phyloP scores from a whole-genome alignment of 192 early-diverging fungal genomes.

The Umbelopsis isabellina region DNA sequence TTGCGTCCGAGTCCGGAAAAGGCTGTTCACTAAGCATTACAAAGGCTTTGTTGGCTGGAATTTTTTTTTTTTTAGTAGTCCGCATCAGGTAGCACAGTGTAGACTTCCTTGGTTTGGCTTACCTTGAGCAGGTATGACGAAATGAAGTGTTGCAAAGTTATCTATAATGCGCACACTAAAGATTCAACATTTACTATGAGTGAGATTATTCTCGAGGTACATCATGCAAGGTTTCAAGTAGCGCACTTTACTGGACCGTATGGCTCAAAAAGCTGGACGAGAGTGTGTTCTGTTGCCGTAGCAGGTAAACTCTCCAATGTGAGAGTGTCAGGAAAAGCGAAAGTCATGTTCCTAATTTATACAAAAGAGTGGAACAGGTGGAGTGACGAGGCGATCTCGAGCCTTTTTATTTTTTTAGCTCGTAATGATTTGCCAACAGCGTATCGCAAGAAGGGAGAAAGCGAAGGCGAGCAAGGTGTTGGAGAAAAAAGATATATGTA shows the following conservation, averaged over 20 bases:
- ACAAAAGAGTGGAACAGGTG: neutral
- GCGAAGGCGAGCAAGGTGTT: neutral
- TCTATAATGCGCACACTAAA: neutral
- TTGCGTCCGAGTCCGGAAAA: neutral
- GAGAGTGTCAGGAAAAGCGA: neutral
- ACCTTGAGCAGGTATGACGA: conserved; percentile 11
- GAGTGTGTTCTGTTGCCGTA: neutral
- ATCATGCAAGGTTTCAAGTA: neutral
- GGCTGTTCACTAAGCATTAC: neutral
- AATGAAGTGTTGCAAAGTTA: neutral
- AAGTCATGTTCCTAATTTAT: neutral
- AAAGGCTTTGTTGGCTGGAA: conserved; percentile 21
- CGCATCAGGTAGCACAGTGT: neutral
- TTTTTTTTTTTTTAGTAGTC: conserved; percentile 4
- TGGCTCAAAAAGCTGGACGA: neutral
- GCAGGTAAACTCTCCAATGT: neutral
- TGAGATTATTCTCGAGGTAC: neutral
- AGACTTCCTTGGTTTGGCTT: neutral
- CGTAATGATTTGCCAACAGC: no score
- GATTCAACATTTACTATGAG: no score
- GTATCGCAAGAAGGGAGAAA: neutral
- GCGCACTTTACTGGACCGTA: neutral
- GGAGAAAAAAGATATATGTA: conserved; percentile 5
- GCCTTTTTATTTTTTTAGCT: no score
- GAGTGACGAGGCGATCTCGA: neutral